phyloP scores from a whole-genome alignment of 192 early-diverging fungal genomes.

The Spizellomyces punctatus region DNA sequence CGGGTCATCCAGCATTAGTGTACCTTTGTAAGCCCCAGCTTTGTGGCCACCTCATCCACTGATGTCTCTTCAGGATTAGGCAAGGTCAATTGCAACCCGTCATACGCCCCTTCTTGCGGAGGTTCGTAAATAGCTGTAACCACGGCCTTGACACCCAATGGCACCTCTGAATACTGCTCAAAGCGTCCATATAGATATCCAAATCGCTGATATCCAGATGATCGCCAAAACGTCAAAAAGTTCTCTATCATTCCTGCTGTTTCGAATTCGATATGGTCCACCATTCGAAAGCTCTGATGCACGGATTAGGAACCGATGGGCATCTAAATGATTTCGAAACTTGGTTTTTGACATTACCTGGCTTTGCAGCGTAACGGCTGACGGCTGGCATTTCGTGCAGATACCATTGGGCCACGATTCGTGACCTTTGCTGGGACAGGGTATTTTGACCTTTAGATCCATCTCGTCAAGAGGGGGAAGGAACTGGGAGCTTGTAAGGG shows the following conservation, averaged over 20 bases:
- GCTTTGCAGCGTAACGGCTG: slow-evolving; percentile 83
- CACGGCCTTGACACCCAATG: slow-evolving; percentile 93
- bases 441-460: slow-evolving; percentile 74
- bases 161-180: slow-evolving; percentile 87
- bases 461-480: slow-evolving; percentile 87
- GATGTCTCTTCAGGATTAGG: slow-evolving; percentile 36
- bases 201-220: slow-evolving; percentile 84
- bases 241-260: slow-evolving; percentile 73
- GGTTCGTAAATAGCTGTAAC: slow-evolving; percentile 95
- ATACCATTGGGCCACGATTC: slow-evolving; percentile 91
- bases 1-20: not conserved
- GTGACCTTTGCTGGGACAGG: slow-evolving; percentile 77
- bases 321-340: slow-evolving; percentile 19
- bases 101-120: slow-evolving; percentile 76
- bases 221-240: slow-evolving; percentile 86
- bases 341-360: slow-evolving; percentile 52
- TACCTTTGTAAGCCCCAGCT: slow-evolving; percentile 48
- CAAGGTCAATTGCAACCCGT: slow-evolving; percentile 63
- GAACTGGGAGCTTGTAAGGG: slow-evolving; percentile 37
- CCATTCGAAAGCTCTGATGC: slow-evolving; percentile 82
- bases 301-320: not conserved
- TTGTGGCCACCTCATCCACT: slow-evolving; percentile 43
- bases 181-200: slow-evolving; percentile 95
- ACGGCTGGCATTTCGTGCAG: slow-evolving; percentile 97
- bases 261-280: slow-evolving; percentile 97